Evolutionary conservation across 2,329 filamentous ascomycete species (phyloP).

Genomic region (Rhexocercosporidium sp.): DNA sequence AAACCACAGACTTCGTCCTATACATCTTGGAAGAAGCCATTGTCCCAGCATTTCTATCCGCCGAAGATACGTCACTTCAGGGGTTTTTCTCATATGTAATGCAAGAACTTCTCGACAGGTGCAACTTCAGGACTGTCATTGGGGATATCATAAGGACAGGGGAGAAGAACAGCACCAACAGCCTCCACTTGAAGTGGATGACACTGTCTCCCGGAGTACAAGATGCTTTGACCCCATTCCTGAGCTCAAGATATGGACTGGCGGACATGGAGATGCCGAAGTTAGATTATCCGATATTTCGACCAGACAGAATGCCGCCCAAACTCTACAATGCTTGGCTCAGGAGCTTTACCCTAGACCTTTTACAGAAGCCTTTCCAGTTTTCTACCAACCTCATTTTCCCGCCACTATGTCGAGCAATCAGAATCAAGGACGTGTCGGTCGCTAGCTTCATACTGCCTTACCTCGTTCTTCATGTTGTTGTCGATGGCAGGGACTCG

Average conservation of each 20-base stretch:
- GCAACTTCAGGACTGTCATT: conserved; percentile 68
- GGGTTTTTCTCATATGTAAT: conserved; percentile 93
- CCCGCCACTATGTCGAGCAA: conserved; percentile 78
- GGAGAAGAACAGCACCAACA: conserved; percentile 52
- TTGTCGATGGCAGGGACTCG: conserved; percentile 71
- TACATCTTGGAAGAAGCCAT: conserved; percentile 86
- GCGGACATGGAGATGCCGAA: conserved; percentile 59
- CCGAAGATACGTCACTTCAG: conserved; percentile 85
- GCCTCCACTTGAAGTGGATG: conserved; percentile 76
- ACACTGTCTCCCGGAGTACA: conserved; percentile 77
- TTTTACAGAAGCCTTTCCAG: conserved; percentile 78
- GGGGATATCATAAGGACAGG: conserved; percentile 38
- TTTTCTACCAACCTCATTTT: conserved; percentile 77
- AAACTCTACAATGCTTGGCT: conserved; percentile 83
- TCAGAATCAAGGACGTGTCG: conserved; percentile 83
- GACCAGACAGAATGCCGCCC: conserved; percentile 52
- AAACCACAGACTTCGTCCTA: conserved; percentile 84
- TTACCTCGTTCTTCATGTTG: conserved; percentile 82
- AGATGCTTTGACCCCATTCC: conserved; percentile 85
- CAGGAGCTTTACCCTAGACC: conserved; percentile 77
- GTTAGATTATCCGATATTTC: conserved; percentile 76
- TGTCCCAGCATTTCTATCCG: conserved; percentile 89
- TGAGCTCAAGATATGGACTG: conserved; percentile 82
- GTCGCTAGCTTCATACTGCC: conserved; percentile 90
- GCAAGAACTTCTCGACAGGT: conserved; percentile 84